phyloP scores from a whole-genome alignment of 495 filamentous ascomycete genomes.

The Aeminium ludgeri region DNA sequence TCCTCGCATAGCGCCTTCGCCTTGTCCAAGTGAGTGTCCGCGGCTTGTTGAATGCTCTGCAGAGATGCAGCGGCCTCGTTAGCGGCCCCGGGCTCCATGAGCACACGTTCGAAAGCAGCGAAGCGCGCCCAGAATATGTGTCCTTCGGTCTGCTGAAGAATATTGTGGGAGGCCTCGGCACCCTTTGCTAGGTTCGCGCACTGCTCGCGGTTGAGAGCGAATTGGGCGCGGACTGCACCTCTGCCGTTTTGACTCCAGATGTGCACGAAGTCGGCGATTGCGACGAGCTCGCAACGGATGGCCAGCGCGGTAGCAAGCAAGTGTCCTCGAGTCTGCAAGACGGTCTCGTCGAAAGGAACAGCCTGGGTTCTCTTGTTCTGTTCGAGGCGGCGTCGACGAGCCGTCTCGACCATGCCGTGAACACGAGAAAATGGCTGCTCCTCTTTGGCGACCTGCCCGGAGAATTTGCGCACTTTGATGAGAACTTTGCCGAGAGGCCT shows the following conservation, averaged over 20 bases:
- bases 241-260: constrained; percentile 15
- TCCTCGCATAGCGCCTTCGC: constrained; percentile 21
- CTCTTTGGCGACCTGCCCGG: not conserved
- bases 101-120: constrained; percentile 23
- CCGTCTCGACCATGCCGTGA: constrained; percentile 34
- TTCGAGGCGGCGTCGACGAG: constrained; percentile 21
- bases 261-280: constrained; percentile 38
- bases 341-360: constrained; percentile 29
- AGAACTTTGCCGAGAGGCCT: constrained; percentile 26
- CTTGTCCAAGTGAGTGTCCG: constrained; percentile 13
- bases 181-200: constrained; percentile 18
- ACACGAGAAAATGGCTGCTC: constrained; percentile 23
- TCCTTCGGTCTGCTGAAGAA: constrained; percentile 23
- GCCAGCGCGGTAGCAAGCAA: constrained; percentile 35
- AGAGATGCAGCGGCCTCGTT: not conserved
- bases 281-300: constrained; percentile 37
- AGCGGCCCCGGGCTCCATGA: not conserved
- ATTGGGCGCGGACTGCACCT: constrained; percentile 7
- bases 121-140: constrained; percentile 27
- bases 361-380: constrained; percentile 14
- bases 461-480: constrained; percentile 2
- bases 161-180: constrained; percentile 14
- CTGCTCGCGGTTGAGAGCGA: constrained; percentile 9
- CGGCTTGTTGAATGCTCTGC: constrained; percentile 5
- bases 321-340: constrained; percentile 32